These are phyloP conservation scores for Microcyclospora tardicrescens DNA, from an alignment of 2,329 filamentous ascomycete genomes.

Conservation along the genomic window DNA sequence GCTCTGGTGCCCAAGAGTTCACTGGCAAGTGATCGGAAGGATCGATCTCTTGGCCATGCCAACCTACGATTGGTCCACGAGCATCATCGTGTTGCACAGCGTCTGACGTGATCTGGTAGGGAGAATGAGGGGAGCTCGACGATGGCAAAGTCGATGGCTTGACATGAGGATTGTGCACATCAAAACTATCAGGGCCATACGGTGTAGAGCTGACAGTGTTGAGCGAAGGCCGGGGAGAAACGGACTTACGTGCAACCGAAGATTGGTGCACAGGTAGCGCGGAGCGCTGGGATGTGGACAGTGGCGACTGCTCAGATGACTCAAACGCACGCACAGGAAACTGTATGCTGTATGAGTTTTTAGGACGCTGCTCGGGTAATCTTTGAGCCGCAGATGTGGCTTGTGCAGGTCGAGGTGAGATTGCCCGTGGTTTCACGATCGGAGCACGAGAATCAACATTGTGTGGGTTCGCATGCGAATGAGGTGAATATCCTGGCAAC, in stretches of 20 bases:
- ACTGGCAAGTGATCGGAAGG: constrained; percentile 70
- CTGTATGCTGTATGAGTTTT: constrained; percentile 19
- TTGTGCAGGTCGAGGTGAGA: constrained; percentile 17
- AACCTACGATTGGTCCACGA: constrained; percentile 58
- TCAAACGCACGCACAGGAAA: constrained; percentile 21
- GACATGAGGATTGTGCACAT: constrained; percentile 51
- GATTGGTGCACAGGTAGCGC: constrained; percentile 29
- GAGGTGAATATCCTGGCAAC: background rate
- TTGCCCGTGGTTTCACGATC: constrained; percentile 20
- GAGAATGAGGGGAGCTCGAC: constrained; percentile 9
- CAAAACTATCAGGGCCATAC: constrained; percentile 65
- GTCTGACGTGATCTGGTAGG: constrained; percentile 20
- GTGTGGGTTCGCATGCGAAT: background rate
- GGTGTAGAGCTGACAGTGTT: constrained; percentile 45
- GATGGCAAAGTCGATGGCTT: constrained; percentile 5
- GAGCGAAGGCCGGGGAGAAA: constrained; percentile 53
- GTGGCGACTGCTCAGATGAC: constrained; percentile 28
- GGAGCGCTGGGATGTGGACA: constrained; percentile 15
- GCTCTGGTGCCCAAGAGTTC: constrained; percentile 65
- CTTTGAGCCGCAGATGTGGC: constrained; percentile 8
- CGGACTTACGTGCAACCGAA: constrained; percentile 47
- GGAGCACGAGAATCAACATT: constrained; percentile 7
- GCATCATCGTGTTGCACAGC: constrained; percentile 7
- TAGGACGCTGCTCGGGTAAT: constrained; percentile 7
- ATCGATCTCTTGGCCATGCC: constrained; percentile 65